Percentiles rank a stretch among this genome's conserved stretches.
phyloP scores from a whole-genome alignment of 2,329 filamentous ascomycete genomes.

The Xenoacremonium recifei region DNA sequence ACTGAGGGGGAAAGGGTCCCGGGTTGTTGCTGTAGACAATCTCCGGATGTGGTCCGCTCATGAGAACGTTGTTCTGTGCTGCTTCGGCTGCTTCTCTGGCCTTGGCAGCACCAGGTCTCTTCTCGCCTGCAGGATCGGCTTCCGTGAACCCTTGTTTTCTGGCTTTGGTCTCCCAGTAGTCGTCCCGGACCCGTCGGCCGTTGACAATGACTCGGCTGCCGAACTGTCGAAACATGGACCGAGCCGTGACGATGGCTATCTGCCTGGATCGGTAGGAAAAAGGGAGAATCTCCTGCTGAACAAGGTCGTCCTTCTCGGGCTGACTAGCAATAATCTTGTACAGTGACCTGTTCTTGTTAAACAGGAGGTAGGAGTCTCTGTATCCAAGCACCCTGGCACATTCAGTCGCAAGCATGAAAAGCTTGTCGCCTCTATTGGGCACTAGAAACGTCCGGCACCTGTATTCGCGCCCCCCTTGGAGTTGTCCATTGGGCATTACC shows the following conservation, averaged over 20 bases:
- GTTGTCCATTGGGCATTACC: slow-evolving; percentile 78
- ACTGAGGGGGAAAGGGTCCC: slow-evolving; percentile 63
- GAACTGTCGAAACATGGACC: slow-evolving; percentile 98
- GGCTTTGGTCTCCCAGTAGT: slow-evolving; percentile 98
- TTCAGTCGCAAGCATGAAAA: slow-evolving; percentile 98
- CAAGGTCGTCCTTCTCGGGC: slow-evolving; percentile 93
- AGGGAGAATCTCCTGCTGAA: slow-evolving; percentile 89
- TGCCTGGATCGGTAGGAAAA: slow-evolving; percentile 98
- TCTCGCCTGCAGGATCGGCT: slow-evolving; percentile 92
- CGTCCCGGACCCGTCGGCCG: slow-evolving; percentile 87
- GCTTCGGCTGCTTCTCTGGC: slow-evolving; percentile 79
- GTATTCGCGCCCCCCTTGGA: slow-evolving; percentile 81
- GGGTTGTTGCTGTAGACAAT: slow-evolving; percentile 83
- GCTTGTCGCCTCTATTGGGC: slow-evolving; percentile 83
- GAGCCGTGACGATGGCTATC: slow-evolving; percentile 95
- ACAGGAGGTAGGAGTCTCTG: slow-evolving; percentile 94
- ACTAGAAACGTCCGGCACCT: slow-evolving; percentile 92
- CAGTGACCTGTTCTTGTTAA: slow-evolving; percentile 96
- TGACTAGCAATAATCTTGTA: slow-evolving; percentile 98
- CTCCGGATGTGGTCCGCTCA: slow-evolving; percentile 73
- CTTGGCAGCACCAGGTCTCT: slow-evolving; percentile 88
- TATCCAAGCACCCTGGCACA: slow-evolving; percentile 93
- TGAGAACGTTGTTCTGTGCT: slow-evolving; percentile 61
- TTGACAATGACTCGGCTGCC: slow-evolving; percentile 90
- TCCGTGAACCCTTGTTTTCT: slow-evolving; percentile 98